phyloP scores from a whole-genome alignment of 139 green algal genomes.

The Zygnema circumcarinatum region DNA sequence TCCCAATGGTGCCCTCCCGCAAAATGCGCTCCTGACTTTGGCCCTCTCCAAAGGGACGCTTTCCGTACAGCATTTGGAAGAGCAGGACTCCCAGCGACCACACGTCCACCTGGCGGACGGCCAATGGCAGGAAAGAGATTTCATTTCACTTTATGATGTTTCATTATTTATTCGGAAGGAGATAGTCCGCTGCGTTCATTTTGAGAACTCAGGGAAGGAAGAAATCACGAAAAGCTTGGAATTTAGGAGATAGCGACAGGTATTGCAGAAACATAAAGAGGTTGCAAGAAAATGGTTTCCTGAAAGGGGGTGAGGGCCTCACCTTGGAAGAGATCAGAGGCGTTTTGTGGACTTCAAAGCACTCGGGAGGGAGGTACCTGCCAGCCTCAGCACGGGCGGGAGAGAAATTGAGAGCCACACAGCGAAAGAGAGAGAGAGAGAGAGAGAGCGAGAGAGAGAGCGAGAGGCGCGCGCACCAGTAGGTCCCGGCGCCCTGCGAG shows the following conservation, averaged over 20 bases:
- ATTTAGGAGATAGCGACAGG: too few relatives aligned
- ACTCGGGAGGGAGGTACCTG: constrained; percentile 78
- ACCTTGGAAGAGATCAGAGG: constrained; percentile 91
- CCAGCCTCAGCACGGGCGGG: too few relatives aligned
- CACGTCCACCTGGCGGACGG: constrained; percentile 88
- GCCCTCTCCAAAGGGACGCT: constrained; percentile 80
- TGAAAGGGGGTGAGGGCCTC: not conserved
- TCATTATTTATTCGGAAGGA: not conserved
- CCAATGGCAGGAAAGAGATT: constrained; percentile 19
- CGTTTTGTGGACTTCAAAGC: constrained; percentile 73
- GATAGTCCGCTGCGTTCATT: too few relatives aligned
- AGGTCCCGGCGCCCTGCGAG: constrained; percentile 89
- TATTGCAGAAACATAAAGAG: too few relatives aligned
- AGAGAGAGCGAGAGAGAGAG: too few relatives aligned
- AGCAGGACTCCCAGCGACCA: constrained; percentile 91
- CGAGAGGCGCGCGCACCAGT: too few relatives aligned
- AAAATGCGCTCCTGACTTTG: constrained; percentile 79
- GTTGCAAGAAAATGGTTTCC: too few relatives aligned
- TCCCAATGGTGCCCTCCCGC: constrained; percentile 73
- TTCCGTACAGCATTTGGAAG: constrained; percentile 94
- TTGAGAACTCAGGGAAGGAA: too few relatives aligned
- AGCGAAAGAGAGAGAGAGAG: too few relatives aligned
- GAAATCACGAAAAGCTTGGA: too few relatives aligned
- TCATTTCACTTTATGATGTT: not conserved
- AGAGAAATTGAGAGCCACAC: too few relatives aligned